Conservation (phyloP, 495 filamentous ascomycete species). For the Xylaria grammica region DNA sequence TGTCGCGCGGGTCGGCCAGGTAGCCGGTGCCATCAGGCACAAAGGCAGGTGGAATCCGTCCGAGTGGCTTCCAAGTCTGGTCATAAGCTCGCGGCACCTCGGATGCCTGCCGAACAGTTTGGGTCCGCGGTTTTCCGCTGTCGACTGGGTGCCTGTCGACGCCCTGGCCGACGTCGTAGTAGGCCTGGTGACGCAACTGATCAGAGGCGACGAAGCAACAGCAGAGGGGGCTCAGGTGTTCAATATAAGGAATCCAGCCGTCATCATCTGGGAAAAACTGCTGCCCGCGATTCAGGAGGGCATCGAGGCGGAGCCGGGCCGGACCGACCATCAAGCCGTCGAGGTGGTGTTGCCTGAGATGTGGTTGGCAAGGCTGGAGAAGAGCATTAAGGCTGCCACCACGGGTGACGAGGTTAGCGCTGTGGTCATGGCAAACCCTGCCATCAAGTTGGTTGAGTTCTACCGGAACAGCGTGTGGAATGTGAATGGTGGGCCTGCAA, state of each 20-base stretch:
- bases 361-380: neutral
- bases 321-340: neutral
- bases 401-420: neutral
- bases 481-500: neutral
- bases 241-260: conserved; percentile 5
- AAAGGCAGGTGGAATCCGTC: conserved; percentile 56
- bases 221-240: neutral
- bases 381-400: neutral
- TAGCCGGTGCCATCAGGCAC: conserved; percentile 52
- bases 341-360: neutral
- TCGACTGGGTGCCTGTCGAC: conserved; percentile 60
- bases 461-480: neutral
- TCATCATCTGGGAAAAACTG: neutral
- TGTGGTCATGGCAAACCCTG: neutral
- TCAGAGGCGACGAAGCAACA: neutral
- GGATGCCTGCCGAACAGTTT: conserved; percentile 44
- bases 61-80: conserved; percentile 60
- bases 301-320: neutral
- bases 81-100: conserved; percentile 45
- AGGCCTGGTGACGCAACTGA: conserved; percentile 26
- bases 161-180: conserved; percentile 41
- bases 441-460: conserved; percentile 10
- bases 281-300: neutral
- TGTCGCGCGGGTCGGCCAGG: conserved; percentile 60
- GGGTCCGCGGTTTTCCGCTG: conserved; percentile 35